These are phyloP conservation scores for Fusarium aywerte DNA, from an alignment of 2,329 filamentous ascomycete species.

Conservation along the genomic window DNA sequence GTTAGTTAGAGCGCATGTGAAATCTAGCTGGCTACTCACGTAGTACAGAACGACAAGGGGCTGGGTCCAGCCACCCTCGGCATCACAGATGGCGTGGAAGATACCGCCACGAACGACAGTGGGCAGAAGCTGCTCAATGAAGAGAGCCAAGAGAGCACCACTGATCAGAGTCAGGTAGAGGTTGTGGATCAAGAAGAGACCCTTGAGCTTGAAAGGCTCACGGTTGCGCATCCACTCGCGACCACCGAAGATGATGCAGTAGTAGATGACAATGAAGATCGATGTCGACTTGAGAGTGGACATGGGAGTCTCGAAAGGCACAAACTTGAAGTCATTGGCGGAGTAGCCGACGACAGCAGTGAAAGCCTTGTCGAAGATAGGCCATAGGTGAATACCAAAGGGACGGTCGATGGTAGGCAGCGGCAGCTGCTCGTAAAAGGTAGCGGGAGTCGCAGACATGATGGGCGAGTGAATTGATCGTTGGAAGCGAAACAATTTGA, in stretches of 20 bases:
- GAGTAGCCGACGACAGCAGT: conserved; percentile 81
- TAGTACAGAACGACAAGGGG: conserved; percentile 96
- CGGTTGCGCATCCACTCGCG: conserved; percentile 91
- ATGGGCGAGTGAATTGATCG: conserved; percentile 36
- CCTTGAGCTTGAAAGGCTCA: conserved; percentile 85
- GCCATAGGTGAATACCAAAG: conserved; percentile 92
- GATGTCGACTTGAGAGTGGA: conserved; percentile 87
- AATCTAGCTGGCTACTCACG: conserved; percentile 64
- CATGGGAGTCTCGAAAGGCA: conserved; percentile 83
- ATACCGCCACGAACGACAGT: conserved; percentile 82
- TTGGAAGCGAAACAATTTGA: conserved; percentile 22
- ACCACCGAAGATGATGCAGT: conserved; percentile 91
- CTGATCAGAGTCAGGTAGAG: conserved; percentile 91
- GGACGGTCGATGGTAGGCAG: conserved; percentile 88
- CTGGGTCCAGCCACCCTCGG: conserved; percentile 89
- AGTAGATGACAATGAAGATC: conserved; percentile 87
- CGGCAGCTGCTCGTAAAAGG: conserved; percentile 67
- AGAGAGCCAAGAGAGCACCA: conserved; percentile 81
- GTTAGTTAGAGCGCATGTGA: conserved; percentile 24
- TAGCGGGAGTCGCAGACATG: conserved; percentile 55
- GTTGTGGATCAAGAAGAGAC: conserved; percentile 95
- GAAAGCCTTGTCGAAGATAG: conserved; percentile 90
- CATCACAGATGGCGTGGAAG: conserved; percentile 87
- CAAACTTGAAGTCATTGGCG: conserved; percentile 86
- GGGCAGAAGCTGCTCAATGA: conserved; percentile 89